Evolutionary conservation across 2,329 filamentous ascomycete species (phyloP).

Genomic region (Fusarium nisikadoi): DNA sequence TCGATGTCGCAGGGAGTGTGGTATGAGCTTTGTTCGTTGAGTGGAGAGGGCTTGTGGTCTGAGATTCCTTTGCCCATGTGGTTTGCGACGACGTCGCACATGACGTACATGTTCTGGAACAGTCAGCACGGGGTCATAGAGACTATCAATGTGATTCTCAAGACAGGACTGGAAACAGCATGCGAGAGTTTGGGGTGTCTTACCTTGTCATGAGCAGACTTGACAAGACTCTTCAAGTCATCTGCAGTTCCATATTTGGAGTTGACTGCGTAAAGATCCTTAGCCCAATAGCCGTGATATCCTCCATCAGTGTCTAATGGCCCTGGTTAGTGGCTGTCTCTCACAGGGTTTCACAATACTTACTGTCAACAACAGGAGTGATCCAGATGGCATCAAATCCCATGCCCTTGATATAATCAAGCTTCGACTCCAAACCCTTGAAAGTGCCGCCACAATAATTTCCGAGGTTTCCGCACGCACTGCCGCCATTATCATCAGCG

Average conservation of each 20-base stretch:
- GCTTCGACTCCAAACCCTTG: slow-evolving; percentile 65
- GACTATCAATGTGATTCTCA: too few relatives aligned
- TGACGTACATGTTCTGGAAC: slow-evolving; percentile 58
- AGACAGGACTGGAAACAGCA: not conserved
- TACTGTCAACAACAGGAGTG: slow-evolving; percentile 63
- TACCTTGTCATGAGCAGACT: slow-evolving; percentile 31
- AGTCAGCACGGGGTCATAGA: not conserved
- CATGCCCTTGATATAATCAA: slow-evolving; percentile 72
- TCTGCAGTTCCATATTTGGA: slow-evolving; percentile 20
- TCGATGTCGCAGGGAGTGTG: slow-evolving; percentile 18
- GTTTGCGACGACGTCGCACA: slow-evolving; percentile 71
- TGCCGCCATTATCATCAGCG: slow-evolving; percentile 55
- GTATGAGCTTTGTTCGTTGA: slow-evolving; percentile 55
- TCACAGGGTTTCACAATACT: not conserved
- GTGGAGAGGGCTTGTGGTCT: slow-evolving; percentile 54
- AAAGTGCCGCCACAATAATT: slow-evolving; percentile 71
- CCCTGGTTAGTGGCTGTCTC: fast-evolving
- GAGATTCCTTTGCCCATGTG: slow-evolving; percentile 64
- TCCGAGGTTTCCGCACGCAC: slow-evolving; percentile 53
- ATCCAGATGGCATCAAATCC: slow-evolving; percentile 70
- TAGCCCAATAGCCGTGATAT: slow-evolving; percentile 37
- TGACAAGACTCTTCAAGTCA: slow-evolving; percentile 28
- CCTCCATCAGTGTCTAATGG: slow-evolving; percentile 16
- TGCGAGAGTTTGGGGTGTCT: fast-evolving
- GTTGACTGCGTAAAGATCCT: slow-evolving; percentile 28